These are phyloP conservation scores for Fraxinus velutina DNA, from an alignment of 305 asterid genomes.

Conservation along the genomic window DNA sequence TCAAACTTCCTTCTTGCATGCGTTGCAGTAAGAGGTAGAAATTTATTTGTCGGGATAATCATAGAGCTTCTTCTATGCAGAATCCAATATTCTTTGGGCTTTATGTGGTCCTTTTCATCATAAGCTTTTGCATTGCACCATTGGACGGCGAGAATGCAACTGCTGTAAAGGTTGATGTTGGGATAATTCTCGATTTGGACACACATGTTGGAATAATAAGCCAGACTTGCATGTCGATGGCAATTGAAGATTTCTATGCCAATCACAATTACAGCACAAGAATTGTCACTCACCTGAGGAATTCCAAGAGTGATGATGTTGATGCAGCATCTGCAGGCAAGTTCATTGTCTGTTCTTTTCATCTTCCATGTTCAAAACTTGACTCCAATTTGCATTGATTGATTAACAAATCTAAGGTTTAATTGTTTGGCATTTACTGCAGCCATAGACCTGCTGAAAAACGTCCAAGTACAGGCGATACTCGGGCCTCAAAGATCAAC, in stretches of 20 bases:
- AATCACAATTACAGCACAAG: neutral
- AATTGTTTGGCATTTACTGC: neutral
- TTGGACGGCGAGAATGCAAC: neutral
- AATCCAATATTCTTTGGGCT: neutral
- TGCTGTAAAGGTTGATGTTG: neutral
- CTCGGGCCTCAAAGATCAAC: neutral
- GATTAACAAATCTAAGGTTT: neutral
- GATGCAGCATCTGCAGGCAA: neutral
- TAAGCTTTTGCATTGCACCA: neutral
- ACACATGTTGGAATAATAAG: neutral
- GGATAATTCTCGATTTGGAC: neutral
- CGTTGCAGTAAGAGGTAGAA: neutral
- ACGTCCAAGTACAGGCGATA: neutral
- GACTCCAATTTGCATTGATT: neutral
- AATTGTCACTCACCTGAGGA: neutral
- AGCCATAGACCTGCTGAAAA: neutral
- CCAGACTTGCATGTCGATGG: neutral
- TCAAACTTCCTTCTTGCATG: neutral
- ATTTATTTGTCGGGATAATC: neutral
- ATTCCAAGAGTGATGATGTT: neutral
- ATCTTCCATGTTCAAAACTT: neutral
- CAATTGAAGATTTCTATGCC: neutral
- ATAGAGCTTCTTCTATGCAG: neutral
- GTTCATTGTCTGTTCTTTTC: neutral
- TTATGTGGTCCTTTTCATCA: neutral